A percentile compares a stretch with the other conserved stretches of the same genome.
Evolutionary conservation across 768 basidiomycete species (phyloP).

Genomic region (Calvatia gigantea): DNA sequence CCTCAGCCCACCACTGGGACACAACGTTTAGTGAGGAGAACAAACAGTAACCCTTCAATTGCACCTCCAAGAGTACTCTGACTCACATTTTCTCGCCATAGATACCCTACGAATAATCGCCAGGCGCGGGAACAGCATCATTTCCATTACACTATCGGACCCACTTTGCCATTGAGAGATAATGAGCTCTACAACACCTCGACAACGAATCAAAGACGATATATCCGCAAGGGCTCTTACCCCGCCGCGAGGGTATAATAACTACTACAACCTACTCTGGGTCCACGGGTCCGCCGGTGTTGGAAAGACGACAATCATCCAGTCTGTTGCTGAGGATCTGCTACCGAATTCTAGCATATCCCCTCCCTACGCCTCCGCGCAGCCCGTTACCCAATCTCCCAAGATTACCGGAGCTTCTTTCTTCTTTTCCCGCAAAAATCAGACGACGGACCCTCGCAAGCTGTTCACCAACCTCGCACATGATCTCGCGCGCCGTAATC

Average conservation of each 20-base stretch:
- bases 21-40: neutral
- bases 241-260: neutral
- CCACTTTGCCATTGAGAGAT: neutral
- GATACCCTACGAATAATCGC: neutral
- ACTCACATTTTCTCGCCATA: neutral
- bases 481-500: neutral
- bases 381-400: neutral
- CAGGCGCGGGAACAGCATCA: neutral
- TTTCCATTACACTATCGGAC: neutral
- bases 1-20: too few species aligned
- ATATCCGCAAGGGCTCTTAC: neutral
- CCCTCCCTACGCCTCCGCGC: neutral
- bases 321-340: neutral
- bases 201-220: neutral
- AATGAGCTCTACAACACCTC: neutral
- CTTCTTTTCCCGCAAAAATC: neutral
- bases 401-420: neutral
- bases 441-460: neutral
- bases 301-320: constrained; percentile 5
- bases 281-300: constrained; percentile 4
- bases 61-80: neutral
- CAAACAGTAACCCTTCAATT: neutral
- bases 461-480: constrained; percentile 3
- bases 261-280: neutral
- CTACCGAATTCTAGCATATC: neutral